Base-by-base conservation (phyloP, 108 stramenopile species). In the Conticribra guillardii region DNA sequence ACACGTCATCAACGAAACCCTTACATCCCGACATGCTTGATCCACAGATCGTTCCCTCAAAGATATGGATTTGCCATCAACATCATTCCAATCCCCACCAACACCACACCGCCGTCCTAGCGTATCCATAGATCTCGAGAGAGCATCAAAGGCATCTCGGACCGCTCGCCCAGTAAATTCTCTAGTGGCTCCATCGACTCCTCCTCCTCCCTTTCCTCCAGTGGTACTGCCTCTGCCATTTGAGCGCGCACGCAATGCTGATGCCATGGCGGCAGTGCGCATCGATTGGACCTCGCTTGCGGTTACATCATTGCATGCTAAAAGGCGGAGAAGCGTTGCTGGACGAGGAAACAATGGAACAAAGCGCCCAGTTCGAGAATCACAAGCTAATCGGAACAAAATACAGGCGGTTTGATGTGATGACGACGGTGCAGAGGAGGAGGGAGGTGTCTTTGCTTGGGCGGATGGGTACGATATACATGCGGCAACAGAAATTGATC, bases 121-220 rank as follows among this genome's bases (percentile, higher is more conserved):
- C n/a, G 91, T 70, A 80, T 92, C 88, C 79, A 92, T 88, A 3
- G 94, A 86, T 66, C 94, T 76, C 17, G 79, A 56, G n/a, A 95
- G 58, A 2, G 84, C 87, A 54, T 89, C 87, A 71, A 95, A 91
- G 30, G 87, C 82, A 61, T 93, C 91, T 14, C 89, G 82, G 14
- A 91, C 90, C 11, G 66, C 47, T 16, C 91, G 80, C 1, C 94
- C 94, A 41, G 79, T 88, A 15, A 77, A 75, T 24, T 84, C 67
- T 9, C 65, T 69, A 5, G 59, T 45, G 24, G 60, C 32, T 21
- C 41, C 69, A 19, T 71, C 78, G 27, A 50, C 52, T 48, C 50
- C 27, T 28, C 57, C 71, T 27, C 74, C 45, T 41, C 37, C 37
- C 27, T 53, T 44, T 44, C 57, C 72, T 27, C 74, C 45, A 28